phyloP scores from a whole-genome alignment of 2,329 filamentous ascomycete genomes.

The Phialophora expanda region DNA sequence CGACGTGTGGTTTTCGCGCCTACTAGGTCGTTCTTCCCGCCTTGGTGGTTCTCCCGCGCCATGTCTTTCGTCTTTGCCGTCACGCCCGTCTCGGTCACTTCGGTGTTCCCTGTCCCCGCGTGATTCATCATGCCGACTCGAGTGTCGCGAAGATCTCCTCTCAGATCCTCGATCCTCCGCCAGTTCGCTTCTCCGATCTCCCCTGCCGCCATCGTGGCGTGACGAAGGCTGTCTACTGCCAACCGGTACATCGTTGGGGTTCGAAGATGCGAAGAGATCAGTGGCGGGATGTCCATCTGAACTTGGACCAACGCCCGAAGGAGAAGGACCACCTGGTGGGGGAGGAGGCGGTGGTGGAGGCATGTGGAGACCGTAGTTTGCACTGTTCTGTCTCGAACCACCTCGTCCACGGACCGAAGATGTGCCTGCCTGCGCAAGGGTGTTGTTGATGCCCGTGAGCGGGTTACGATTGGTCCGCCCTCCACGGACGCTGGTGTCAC shows the following conservation, averaged over 20 bases:
- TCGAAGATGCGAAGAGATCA: conserved; percentile 45
- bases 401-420: conserved; percentile 49
- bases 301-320: conserved; percentile 41
- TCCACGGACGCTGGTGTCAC: conserved; percentile 45
- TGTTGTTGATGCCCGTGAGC: conserved; percentile 54
- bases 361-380: conserved; percentile 30
- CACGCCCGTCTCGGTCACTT: conserved; percentile 28
- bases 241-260: conserved; percentile 39
- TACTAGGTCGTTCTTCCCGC: conserved; percentile 27
- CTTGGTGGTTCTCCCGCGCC: conserved; percentile 20
- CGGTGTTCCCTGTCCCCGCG: conserved; percentile 33
- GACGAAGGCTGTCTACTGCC: conserved; percentile 35
- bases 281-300: conserved; percentile 40
- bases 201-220: conserved; percentile 34
- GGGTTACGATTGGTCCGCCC: conserved; percentile 51
- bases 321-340: conserved; percentile 43
- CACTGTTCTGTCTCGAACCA: conserved; percentile 44
- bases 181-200: conserved; percentile 29
- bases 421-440: conserved; percentile 53
- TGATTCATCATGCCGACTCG: conserved; percentile 35
- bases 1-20: conserved; percentile 28
- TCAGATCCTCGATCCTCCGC: conserved; percentile 34
- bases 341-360: conserved; percentile 41
- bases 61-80: conserved; percentile 34
- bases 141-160: conserved; percentile 36